Conservation (phyloP, 2,329 filamentous ascomycete species). For the Microcera coccophila region DNA sequence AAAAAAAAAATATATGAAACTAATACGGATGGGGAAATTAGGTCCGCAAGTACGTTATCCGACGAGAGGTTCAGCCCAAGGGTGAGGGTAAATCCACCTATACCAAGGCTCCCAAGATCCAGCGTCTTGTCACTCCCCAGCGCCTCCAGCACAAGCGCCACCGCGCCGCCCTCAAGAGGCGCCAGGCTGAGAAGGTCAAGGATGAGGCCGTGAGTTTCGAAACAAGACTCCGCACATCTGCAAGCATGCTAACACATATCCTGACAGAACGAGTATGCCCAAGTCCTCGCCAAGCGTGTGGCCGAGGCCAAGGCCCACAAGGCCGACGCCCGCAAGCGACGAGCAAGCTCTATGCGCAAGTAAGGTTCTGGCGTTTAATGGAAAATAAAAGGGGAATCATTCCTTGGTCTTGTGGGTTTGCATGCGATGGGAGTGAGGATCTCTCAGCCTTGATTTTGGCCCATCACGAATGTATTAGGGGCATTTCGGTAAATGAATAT, state of each 20-base stretch:
- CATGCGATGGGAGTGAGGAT: slow-evolving; percentile 41
- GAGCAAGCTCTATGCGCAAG: slow-evolving; percentile 93
- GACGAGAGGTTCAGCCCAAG: slow-evolving; percentile 95
- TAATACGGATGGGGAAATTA: slow-evolving; percentile 46
- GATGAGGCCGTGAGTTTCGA: slow-evolving; percentile 84
- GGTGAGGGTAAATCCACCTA: slow-evolving; percentile 96
- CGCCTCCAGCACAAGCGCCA: slow-evolving; percentile 99
- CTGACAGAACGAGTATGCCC: slow-evolving; percentile 86
- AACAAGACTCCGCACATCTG: not conserved
- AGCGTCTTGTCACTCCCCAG: slow-evolving; percentile 98
- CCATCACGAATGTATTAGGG: slow-evolving; percentile 38
- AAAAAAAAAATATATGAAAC: slow-evolving; percentile 24
- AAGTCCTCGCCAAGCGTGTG: slow-evolving; percentile 95
- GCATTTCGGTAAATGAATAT: slow-evolving; percentile 35
- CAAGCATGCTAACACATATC: not conserved
- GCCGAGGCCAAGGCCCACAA: slow-evolving; percentile 92
- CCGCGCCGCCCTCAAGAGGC: slow-evolving; percentile 95
- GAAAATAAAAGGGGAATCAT: slow-evolving; percentile 33
- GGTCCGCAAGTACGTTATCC: slow-evolving; percentile 99
- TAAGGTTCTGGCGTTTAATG: slow-evolving; percentile 49
- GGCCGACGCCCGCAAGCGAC: slow-evolving; percentile 92
- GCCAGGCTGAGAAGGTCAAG: slow-evolving; percentile 94
- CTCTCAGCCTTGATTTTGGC: slow-evolving; percentile 30
- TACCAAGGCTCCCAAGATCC: slow-evolving; percentile 99
- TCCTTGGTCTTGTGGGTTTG: slow-evolving; percentile 38